A percentile compares a stretch with the other conserved stretches of the same genome.
phyloP scores from a whole-genome alignment of 352 stramenopile species.

The Globisporangium orthogonon region DNA sequence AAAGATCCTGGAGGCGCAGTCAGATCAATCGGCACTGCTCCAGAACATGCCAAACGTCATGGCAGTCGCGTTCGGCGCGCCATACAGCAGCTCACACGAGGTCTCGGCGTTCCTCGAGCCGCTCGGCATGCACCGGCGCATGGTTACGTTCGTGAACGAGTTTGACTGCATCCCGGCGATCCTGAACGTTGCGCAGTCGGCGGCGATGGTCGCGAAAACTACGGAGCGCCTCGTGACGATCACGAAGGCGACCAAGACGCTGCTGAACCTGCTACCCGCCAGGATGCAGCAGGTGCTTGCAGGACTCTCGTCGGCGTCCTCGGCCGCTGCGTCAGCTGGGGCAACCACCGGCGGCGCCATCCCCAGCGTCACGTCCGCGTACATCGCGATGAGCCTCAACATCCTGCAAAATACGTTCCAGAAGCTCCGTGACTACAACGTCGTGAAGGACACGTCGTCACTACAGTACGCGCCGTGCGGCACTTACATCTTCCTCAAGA shows the following conservation, averaged over 20 bases:
- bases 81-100: slow-evolving; percentile 53
- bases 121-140: slow-evolving; percentile 38
- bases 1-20: slow-evolving; percentile 14
- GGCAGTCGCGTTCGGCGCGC: slow-evolving; percentile 71
- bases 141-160: slow-evolving; percentile 83
- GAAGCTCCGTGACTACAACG: slow-evolving; percentile 68
- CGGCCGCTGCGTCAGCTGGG: background rate
- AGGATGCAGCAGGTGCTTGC: slow-evolving; percentile 70
- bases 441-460: slow-evolving; percentile 73
- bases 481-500: slow-evolving; percentile 73
- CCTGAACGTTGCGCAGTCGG: slow-evolving; percentile 74
- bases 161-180: slow-evolving; percentile 84
- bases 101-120: slow-evolving; percentile 39
- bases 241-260: slow-evolving; percentile 67
- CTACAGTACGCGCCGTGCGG: slow-evolving; percentile 65
- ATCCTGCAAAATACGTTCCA: slow-evolving; percentile 81
- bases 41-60: slow-evolving; percentile 41
- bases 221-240: slow-evolving; percentile 76
- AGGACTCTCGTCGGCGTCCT: slow-evolving; percentile 17
- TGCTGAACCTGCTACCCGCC: slow-evolving; percentile 65
- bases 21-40: slow-evolving; percentile 17
- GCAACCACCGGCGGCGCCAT: background rate
- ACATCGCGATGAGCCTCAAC: slow-evolving; percentile 72
- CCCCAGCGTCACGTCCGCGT: slow-evolving; percentile 50
- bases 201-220: slow-evolving; percentile 71